Evolutionary conservation across 1,139 yeast species (phyloP), one percentile per base, ranked within the genome.

Genomic region (Hyphopichia wangnamkhiaoensis): DNA sequence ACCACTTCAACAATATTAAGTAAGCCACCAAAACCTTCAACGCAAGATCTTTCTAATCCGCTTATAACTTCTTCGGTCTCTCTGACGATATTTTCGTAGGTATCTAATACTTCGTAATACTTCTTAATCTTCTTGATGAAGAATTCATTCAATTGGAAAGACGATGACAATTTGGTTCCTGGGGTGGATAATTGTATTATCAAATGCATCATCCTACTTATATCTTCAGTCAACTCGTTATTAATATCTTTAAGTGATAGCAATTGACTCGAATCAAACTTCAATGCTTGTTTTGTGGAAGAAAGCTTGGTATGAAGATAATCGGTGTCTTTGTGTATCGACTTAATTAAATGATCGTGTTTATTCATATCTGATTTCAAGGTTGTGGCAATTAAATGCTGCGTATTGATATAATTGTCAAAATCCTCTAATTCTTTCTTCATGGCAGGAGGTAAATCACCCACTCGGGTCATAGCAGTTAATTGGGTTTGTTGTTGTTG

Each of bases 301-400:
- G 78, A 66, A 40, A 80, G 71, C 52, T 82, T 82, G 50, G 82
- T 75, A 40, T 75, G 74, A 43, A 93, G 65, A 50, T 83, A 88
- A 48, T 79, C 80, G 29, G 88, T 84, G 56, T 94, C 98, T 43
- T 87, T 76, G 13, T 97, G 96, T 34, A 93, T 84, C 40, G 95
- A 83, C 25, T 77, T 79, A 33, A 93, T 79, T 35, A 86, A 69
- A 41, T 81, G 84, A 37, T 79, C 76, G 50, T 90, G 96, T 26
- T 79, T 79, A 12, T 68, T 68, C 41, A 76, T 69, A 46, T 82
- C 85, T 18, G 82, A 76, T 46, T 82, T 80, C 43, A 93, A 69
- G 35, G 86, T 86, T 33, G 89, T 93, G 5, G 95, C 84, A 38
- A 87, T 84, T 42, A 84, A 78, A 41, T 85, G 87, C 64, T 93